phyloP scores from a whole-genome alignment of 805 yeast genomes.

The Candida alai region DNA sequence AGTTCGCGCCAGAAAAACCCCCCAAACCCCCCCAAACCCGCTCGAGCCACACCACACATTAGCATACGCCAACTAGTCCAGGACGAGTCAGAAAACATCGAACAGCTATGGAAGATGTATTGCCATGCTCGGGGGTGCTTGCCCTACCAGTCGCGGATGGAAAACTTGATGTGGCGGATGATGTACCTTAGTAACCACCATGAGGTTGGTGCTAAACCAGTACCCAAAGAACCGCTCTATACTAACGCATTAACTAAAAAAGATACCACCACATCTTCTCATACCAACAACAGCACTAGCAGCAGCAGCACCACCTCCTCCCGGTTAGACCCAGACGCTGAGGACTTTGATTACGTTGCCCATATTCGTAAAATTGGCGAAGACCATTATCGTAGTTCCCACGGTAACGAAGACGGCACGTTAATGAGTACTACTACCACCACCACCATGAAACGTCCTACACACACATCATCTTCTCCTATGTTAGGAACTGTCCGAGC shows the following conservation, averaged over 20 bases:
- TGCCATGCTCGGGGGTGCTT: slow-evolving; percentile 67
- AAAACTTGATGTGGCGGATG: slow-evolving; percentile 84
- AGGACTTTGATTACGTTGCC: slow-evolving; percentile 61
- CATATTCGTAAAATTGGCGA: slow-evolving; percentile 57
- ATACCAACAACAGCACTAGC: too few relatives aligned
- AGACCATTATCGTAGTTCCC: slow-evolving; percentile 7
- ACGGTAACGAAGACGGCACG: slow-evolving; percentile 3
- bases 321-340: slow-evolving; percentile 42
- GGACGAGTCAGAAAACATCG: slow-evolving; percentile 11
- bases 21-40: too few relatives aligned
- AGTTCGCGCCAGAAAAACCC: too few relatives aligned
- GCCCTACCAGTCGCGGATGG: slow-evolving; percentile 75
- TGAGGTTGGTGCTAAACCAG: neutral
- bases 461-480: slow-evolving; percentile 18
- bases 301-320: slow-evolving; percentile 3
- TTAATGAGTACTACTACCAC: slow-evolving; percentile 3
- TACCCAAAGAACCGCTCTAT: neutral
- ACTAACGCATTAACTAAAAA: neutral
- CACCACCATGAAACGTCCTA: slow-evolving; percentile 16
- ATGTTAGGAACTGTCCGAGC: slow-evolving; percentile 6
- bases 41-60: neutral
- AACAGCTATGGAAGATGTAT: slow-evolving; percentile 73
- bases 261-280: neutral
- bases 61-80: slow-evolving; percentile 5
- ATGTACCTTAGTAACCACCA: slow-evolving; percentile 40